These are phyloP conservation scores for Dioszegia aurantiaca DNA, from an alignment of 768 basidiomycete species.

Conservation along the genomic window DNA sequence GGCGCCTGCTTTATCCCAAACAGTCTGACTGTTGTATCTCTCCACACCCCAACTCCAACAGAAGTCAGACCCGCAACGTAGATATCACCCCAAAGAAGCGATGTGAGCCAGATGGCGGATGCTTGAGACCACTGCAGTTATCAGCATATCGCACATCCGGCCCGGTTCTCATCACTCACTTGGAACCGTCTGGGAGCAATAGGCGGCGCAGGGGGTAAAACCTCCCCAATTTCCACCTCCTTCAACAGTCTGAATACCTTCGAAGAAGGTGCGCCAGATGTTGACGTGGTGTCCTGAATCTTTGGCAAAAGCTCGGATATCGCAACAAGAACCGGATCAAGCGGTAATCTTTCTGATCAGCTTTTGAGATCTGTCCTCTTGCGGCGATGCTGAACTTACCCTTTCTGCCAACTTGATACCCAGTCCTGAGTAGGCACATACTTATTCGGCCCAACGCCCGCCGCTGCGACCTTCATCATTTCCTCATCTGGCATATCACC, in stretches of 20 bases:
- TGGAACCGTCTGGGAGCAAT: slow-evolving; percentile 70
- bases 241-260: slow-evolving; percentile 73
- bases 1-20: slow-evolving; percentile 87
- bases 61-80: slow-evolving; percentile 86
- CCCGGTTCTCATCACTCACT: slow-evolving; percentile 55
- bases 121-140: slow-evolving; percentile 83
- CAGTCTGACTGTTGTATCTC: slow-evolving; percentile 78
- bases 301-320: slow-evolving; percentile 83
- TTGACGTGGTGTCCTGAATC: slow-evolving; percentile 67
- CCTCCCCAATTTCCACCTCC: slow-evolving; percentile 64
- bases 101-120: slow-evolving; percentile 86
- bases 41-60: slow-evolving; percentile 74
- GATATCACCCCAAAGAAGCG: slow-evolving; percentile 90
- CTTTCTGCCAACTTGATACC: slow-evolving; percentile 94
- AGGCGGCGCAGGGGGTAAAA: slow-evolving; percentile 69
- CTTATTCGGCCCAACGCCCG: slow-evolving; percentile 77
- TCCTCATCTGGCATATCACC: slow-evolving; percentile 55
- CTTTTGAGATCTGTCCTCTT: too few relatives aligned
- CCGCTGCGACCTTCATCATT: slow-evolving; percentile 65
- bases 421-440: slow-evolving; percentile 97
- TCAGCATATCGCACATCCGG: slow-evolving; percentile 12
- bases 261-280: slow-evolving; percentile 63
- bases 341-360: slow-evolving; percentile 86
- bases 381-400: too few relatives aligned
- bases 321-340: slow-evolving; percentile 82